Conservation (phyloP, 768 basidiomycete genomes). For the Lactarius sanguifluus region DNA sequence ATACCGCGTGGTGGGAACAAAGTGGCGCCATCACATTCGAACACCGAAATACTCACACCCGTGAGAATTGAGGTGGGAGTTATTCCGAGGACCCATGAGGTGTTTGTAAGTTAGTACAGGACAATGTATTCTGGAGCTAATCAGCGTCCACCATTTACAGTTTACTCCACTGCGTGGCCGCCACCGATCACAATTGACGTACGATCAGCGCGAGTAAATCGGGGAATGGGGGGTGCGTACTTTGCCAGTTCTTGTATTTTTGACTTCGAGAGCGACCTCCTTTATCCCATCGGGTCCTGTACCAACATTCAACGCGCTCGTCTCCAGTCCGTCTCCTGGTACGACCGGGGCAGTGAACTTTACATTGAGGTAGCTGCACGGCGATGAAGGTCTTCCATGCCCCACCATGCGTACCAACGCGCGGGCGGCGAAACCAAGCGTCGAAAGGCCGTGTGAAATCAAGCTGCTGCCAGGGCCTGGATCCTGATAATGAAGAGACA, state of each 20-base stretch:
- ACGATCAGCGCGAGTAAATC: not conserved
- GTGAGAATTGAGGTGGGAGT: not conserved
- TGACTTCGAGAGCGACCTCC: constrained; percentile 43
- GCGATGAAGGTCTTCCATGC: constrained; percentile 54
- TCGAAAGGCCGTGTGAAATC: constrained; percentile 81
- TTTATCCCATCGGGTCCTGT: constrained; percentile 40
- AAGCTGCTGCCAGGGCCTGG: constrained; percentile 73
- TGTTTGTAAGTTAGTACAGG: not conserved
- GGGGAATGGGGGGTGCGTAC: constrained; percentile 29
- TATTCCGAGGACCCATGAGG: not conserved
- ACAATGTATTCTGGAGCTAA: not conserved
- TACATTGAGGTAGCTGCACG: constrained; percentile 62
- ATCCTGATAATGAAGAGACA: constrained; percentile 41
- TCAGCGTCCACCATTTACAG: not conserved
- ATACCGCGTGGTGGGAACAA: too few species aligned
- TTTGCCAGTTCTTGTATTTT: constrained; percentile 42
- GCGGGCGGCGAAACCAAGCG: constrained; percentile 75
- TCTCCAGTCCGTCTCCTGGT: constrained; percentile 80
- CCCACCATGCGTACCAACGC: constrained; percentile 67
- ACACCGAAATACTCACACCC: too few species aligned
- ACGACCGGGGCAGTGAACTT: constrained; percentile 83
- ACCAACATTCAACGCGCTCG: constrained; percentile 75
- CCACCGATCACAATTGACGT: not conserved
- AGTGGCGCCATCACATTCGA: too few species aligned
- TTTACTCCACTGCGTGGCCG: not conserved